phyloP scores from a whole-genome alignment of 2,329 filamentous ascomycete species.

The Scedosporium boydii region DNA sequence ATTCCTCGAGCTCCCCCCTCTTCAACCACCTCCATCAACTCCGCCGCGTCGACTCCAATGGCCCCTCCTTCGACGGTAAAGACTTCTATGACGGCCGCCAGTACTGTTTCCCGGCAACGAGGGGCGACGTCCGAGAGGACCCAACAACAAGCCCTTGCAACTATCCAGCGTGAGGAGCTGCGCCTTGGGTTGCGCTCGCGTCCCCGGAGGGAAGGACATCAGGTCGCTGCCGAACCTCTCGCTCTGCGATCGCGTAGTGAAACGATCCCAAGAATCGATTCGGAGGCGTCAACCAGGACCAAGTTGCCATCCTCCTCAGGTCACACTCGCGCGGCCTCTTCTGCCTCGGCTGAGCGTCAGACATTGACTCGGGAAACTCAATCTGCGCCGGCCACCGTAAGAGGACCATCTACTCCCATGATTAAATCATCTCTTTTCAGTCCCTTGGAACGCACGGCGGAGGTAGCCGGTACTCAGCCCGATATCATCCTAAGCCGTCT shows the following conservation, averaged over 20 bases:
- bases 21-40: not conserved
- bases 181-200: not conserved
- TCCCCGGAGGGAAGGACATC: not conserved
- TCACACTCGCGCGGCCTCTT: not conserved
- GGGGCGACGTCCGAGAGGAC: not conserved
- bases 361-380: not conserved
- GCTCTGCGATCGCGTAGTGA: slow-evolving; percentile 4
- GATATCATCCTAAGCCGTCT: slow-evolving; percentile 48
- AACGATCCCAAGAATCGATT: not conserved
- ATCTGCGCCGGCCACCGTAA: slow-evolving; percentile 1
- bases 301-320: not conserved
- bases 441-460: slow-evolving; percentile 39
- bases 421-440: slow-evolving; percentile 44
- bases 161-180: not conserved
- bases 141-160: not conserved
- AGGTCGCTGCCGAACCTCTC: not conserved
- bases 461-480: slow-evolving; percentile 44
- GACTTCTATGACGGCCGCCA: not conserved
- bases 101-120: not conserved
- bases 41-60: not conserved
- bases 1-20: not conserved
- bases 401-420: slow-evolving; percentile 18
- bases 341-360: not conserved
- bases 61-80: not conserved
- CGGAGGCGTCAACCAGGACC: not conserved